phyloP scores from a whole-genome alignment of 2,329 filamentous ascomycete genomes.

The Aspergillus proliferans region DNA sequence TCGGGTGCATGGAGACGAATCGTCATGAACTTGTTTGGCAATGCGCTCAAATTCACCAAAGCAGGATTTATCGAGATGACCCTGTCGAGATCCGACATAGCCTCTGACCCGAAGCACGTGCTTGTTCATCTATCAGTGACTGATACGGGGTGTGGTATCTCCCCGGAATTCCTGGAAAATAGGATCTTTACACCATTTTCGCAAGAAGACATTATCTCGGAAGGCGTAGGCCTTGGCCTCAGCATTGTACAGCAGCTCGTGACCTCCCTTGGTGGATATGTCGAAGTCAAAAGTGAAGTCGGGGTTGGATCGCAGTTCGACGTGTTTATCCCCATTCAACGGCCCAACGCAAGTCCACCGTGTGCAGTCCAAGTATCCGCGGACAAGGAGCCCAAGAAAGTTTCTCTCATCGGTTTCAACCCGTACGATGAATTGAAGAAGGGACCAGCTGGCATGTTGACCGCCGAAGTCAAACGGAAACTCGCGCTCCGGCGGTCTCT shows the following conservation, averaged over 20 bases:
- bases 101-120: conserved; percentile 6
- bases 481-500: conserved; percentile 21
- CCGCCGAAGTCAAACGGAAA: conserved; percentile 22
- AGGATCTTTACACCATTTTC: conserved; percentile 56
- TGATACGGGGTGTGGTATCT: conserved; percentile 61
- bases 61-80: conserved; percentile 27
- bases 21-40: conserved; percentile 34
- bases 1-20: conserved; percentile 29
- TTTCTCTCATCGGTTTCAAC: conserved; percentile 24
- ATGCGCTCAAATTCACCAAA: conserved; percentile 33
- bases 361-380: neutral
- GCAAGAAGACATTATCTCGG: conserved; percentile 54
- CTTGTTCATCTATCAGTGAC: conserved; percentile 41
- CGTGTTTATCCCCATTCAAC: conserved; percentile 20
- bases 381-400: neutral
- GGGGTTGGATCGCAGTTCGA: conserved; percentile 24
- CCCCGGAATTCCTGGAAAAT: conserved; percentile 51
- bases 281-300: conserved; percentile 47
- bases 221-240: conserved; percentile 59
- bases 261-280: conserved; percentile 49
- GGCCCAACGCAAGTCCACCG: neutral
- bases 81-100: conserved; percentile 11
- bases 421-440: conserved; percentile 17
- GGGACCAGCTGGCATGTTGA: conserved; percentile 16
- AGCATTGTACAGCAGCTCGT: conserved; percentile 56